Base-by-base conservation (phyloP, 2,329 filamentous ascomycete species). In the Paraconiothyrium brasiliense region DNA sequence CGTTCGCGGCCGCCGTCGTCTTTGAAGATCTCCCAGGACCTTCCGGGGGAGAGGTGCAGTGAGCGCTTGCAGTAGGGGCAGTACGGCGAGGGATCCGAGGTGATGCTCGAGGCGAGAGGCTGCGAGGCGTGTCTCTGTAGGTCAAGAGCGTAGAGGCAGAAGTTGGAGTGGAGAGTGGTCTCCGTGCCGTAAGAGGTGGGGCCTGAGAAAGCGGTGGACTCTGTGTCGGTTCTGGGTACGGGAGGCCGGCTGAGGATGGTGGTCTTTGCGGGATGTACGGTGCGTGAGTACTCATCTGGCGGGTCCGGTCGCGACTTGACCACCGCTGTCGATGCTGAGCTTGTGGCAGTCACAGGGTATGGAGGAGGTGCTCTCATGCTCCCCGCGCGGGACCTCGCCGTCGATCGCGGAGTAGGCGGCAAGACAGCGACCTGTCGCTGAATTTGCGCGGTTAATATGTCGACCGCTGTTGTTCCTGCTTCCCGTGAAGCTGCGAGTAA, bases 1-100 rank as follows among this genome's bases (percentile, higher is more conserved):
- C 75, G 71, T 55, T 75, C 71, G 14, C 63, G 63, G n/a, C 69
- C 69, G n/a, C 67, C 66, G 22, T 74, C 71, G 30, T 69, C 67
- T 55, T 77, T 78, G 52, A 65, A 63, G 3, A 78, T 65, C 54
- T 78, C 76, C 76, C 76, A 78, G 1, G 76, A 74, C 59, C 71
- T 76, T 4, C 72, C 73, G 8, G 73, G 68, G 2, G 75, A 76
- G 11, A 78, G 74, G 52, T 76, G 67, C 3, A 78, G 54, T 0
- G 62, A 64, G 16, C 70, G 67, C 37, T 62, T 66, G 57, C 76
- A 78, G 47, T 76, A 64, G 10, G 76, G 75, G 47, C 76, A 78
- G 30, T 68, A 71, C 2, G 76, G 74, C 24, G 61, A 64, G 2
- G 62, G 46, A 1, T 68, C 68, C 4, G 66, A 67, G 1, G 66